phyloP scores from a whole-genome alignment of 768 basidiomycete species.

The Phaeotremella skinneri region DNA sequence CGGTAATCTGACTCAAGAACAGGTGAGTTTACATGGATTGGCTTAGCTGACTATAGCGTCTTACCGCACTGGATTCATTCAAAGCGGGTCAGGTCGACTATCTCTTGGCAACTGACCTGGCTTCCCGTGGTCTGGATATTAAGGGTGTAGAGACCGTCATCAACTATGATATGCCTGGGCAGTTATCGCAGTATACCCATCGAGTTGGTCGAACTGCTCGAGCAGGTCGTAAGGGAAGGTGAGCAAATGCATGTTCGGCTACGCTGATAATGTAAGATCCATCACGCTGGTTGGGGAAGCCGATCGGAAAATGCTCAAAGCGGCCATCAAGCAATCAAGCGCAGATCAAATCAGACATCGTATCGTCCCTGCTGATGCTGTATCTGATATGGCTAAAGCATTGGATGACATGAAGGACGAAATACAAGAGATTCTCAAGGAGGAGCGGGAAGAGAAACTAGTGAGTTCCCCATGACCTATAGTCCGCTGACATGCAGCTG shows the following conservation, averaged over 20 bases:
- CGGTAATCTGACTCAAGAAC: conserved; percentile 93
- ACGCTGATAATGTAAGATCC: conserved; percentile 58
- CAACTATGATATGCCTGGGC: conserved; percentile 97
- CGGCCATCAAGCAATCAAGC: conserved; percentile 82
- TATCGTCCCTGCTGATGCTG: conserved; percentile 71
- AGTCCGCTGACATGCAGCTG: conserved; percentile 58
- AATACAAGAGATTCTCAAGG: conserved; percentile 72
- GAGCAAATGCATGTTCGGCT: conserved; percentile 40
- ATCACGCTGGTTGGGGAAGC: conserved; percentile 93
- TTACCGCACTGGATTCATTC: conserved; percentile 80
- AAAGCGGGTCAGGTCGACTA: conserved; percentile 84
- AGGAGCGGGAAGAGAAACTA: conserved; percentile 94
- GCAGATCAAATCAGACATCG: conserved; percentile 81
- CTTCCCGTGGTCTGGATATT: conserved; percentile 93
- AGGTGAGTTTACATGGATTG: conserved; percentile 58
- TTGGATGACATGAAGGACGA: conserved; percentile 72
- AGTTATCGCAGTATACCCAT: conserved; percentile 90
- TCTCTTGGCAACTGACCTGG: conserved; percentile 93
- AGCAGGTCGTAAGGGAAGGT: conserved; percentile 90
- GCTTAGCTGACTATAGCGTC: conserved; percentile 60
- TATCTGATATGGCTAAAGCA: conserved; percentile 68
- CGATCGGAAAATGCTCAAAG: conserved; percentile 94
- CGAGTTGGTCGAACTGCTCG: conserved; percentile 96
- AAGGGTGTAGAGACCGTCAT: conserved; percentile 96
- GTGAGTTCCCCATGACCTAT: conserved; percentile 53